Conservation (phyloP, 345 rosid species). For the Brassica carinata region DNA sequence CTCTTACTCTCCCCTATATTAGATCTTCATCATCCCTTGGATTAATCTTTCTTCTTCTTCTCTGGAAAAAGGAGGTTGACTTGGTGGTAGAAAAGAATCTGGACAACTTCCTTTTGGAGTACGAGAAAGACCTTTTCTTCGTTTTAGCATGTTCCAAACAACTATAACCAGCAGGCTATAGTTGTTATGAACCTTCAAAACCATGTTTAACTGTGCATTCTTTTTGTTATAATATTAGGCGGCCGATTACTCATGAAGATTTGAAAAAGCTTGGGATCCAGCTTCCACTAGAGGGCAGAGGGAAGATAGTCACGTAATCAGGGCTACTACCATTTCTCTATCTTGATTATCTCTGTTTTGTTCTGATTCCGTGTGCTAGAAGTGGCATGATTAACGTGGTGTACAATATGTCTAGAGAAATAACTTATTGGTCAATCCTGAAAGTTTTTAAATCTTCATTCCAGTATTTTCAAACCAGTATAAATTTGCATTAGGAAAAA, state of each 20-base stretch:
- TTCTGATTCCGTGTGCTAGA: neutral
- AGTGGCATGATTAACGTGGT: neutral
- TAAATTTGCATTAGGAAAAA: too few species aligned
- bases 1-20: neutral
- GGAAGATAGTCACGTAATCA: constrained; percentile 44
- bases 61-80: constrained; percentile 73
- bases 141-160: neutral
- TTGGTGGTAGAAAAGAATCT: constrained; percentile 93
- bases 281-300: too few species aligned
- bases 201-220: too few species aligned
- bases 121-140: constrained; percentile 81
- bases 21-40: neutral
- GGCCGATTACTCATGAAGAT: too few species aligned
- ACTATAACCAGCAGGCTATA: neutral
- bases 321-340: constrained; percentile 41
- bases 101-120: constrained; percentile 98
- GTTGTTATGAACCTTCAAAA: neutral
- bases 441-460: too few species aligned
- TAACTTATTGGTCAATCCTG: neutral
- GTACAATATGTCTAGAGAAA: neutral
- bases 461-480: too few species aligned
- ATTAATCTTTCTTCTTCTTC: neutral
- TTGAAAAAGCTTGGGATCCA: too few species aligned
- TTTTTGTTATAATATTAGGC: too few species aligned
- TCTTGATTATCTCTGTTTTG: neutral